These are phyloP conservation scores for Ceraceosorus guamensis DNA, from an alignment of 1,284 basidiomycete species.

Conservation along the genomic window DNA sequence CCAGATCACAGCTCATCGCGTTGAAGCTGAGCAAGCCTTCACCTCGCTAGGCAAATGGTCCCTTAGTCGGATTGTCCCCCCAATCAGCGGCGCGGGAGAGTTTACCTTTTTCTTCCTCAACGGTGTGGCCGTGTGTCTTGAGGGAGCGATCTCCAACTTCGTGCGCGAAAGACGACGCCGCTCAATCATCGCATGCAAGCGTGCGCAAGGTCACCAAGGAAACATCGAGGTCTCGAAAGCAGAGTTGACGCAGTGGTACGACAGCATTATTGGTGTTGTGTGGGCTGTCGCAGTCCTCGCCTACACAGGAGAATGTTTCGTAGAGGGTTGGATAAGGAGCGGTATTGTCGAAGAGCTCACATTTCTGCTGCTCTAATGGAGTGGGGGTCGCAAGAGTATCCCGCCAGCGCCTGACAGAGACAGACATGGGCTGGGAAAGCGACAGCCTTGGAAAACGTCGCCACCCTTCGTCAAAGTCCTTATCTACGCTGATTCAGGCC, in stretches of 20 bases:
- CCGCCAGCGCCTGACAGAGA: no score
- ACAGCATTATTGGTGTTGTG: slow-evolving; percentile 13
- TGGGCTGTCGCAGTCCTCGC: slow-evolving; percentile 26
- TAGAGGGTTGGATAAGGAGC: slow-evolving; percentile 28
- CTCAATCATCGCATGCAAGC: neutral
- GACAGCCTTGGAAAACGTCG: no score
- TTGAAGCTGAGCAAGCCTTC: no score
- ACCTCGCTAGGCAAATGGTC: slow-evolving; percentile 2
- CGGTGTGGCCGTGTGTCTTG: slow-evolving; percentile 26
- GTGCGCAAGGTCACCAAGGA: neutral
- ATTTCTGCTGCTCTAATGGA: no score
- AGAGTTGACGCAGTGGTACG: slow-evolving; percentile 16
- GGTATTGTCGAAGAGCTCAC: slow-evolving; percentile 14
- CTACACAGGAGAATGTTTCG: slow-evolving; percentile 26
- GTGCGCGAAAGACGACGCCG: neutral
- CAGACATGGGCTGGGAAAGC: no score
- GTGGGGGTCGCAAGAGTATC: no score
- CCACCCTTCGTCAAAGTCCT: no score
- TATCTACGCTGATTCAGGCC: no score
- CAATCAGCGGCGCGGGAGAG: slow-evolving; percentile 25
- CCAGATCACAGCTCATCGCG: no score
- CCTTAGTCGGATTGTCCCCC: slow-evolving; percentile 20
- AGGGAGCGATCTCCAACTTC: slow-evolving; percentile 17
- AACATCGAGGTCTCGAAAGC: neutral
- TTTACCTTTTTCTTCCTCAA: slow-evolving; percentile 31